Percentiles rank a stretch among this genome's conserved stretches.
phyloP scores from a whole-genome alignment of 2,329 filamentous ascomycete species.

The Samsoniella hepiali region DNA sequence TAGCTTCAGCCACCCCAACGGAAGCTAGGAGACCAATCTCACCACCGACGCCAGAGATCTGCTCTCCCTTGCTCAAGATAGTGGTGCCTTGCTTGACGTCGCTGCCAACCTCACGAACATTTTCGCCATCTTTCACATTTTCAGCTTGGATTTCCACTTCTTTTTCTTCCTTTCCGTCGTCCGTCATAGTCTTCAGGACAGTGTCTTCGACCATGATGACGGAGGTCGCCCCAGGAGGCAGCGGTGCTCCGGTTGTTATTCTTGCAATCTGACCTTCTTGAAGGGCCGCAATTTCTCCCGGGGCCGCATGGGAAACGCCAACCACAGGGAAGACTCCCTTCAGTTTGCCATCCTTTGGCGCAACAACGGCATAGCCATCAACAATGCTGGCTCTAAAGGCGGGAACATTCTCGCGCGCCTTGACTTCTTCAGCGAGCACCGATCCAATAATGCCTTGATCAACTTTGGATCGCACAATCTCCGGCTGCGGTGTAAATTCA shows the following conservation, averaged over 20 bases:
- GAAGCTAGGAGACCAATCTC: constrained; percentile 89
- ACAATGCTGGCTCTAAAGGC: constrained; percentile 96
- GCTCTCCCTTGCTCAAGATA: constrained; percentile 73
- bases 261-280: constrained; percentile 75
- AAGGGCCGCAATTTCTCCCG: constrained; percentile 62
- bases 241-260: constrained; percentile 90
- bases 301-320: constrained; percentile 79
- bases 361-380: constrained; percentile 88
- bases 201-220: constrained; percentile 96
- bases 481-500: constrained; percentile 66
- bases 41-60: constrained; percentile 82
- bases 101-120: constrained; percentile 86
- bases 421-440: constrained; percentile 80
- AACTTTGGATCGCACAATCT: constrained; percentile 57
- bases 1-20: constrained; percentile 69
- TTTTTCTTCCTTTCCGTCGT: constrained; percentile 79
- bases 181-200: constrained; percentile 67
- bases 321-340: constrained; percentile 84
- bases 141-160: constrained; percentile 83
- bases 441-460: constrained; percentile 65
- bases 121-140: constrained; percentile 73
- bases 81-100: constrained; percentile 69
- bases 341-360: constrained; percentile 57
- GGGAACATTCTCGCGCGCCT: constrained; percentile 77
- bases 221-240: constrained; percentile 83